These are phyloP conservation scores for Aurinia saxatilis DNA, from an alignment of 345 rosid genomes.

Conservation along the genomic window DNA sequence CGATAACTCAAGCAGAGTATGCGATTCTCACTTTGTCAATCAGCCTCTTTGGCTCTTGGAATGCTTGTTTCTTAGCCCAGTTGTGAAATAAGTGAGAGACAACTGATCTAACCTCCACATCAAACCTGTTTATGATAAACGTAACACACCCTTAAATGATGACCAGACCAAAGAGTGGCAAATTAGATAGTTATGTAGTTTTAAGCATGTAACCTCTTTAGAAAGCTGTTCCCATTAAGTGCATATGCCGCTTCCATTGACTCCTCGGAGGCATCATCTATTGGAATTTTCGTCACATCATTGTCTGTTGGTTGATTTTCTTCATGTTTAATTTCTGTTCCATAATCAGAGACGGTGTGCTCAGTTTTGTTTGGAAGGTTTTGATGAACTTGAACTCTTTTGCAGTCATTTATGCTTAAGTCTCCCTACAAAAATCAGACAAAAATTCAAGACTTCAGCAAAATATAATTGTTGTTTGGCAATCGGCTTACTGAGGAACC, in stretches of 20 bases:
- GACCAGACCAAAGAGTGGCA: background rate
- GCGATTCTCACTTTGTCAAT: slow-evolving; percentile 57
- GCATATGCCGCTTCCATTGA: slow-evolving; percentile 30
- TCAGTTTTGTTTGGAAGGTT: slow-evolving; percentile 29
- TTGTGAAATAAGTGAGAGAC: slow-evolving; percentile 86
- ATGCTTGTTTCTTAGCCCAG: slow-evolving; percentile 94
- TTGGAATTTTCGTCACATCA: slow-evolving; percentile 25
- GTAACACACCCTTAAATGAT: background rate
- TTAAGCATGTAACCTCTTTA: slow-evolving; percentile 52
- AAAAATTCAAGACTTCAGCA: background rate
- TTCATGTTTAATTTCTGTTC: slow-evolving; percentile 10
- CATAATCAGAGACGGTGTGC: slow-evolving; percentile 8
- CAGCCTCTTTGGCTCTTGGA: slow-evolving; percentile 79
- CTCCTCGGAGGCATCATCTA: slow-evolving; percentile 36
- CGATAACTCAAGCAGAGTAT: slow-evolving; percentile 9
- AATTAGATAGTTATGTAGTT: slow-evolving; percentile 3
- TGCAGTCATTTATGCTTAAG: slow-evolving; percentile 30
- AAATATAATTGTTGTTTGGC: background rate
- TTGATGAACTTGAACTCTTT: slow-evolving; percentile 34
- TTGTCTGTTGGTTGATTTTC: slow-evolving; percentile 32
- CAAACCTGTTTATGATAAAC: slow-evolving; percentile 45
- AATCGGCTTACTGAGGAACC: background rate
- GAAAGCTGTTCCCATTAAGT: slow-evolving; percentile 51
- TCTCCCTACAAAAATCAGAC: slow-evolving; percentile 47
- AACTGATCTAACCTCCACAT: slow-evolving; percentile 66